Percentiles rank a stretch among this genome's conserved stretches.
phyloP scores from a whole-genome alignment of 306 rosid species.

The Inga oerstediana region DNA sequence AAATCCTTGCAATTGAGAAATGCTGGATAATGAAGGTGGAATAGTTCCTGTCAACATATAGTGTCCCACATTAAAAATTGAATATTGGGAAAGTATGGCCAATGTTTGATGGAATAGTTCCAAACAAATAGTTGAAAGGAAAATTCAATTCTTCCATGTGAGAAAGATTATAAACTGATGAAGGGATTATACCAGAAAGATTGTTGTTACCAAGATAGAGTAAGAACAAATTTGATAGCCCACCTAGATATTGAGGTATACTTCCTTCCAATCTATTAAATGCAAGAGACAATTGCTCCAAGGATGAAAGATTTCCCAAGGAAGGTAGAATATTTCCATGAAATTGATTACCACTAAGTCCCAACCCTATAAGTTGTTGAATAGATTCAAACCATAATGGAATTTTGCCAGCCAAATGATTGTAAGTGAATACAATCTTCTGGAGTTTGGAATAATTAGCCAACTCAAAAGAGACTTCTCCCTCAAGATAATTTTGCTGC shows the following conservation, averaged over 20 bases:
- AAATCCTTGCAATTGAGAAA: neutral
- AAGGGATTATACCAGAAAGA: conserved; percentile 22
- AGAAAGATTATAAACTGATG: conserved; percentile 37
- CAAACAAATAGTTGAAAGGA: neutral
- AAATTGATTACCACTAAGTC: neutral
- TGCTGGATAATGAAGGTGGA: conserved; percentile 28
- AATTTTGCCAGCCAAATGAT: conserved; percentile 18
- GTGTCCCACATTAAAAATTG: neutral
- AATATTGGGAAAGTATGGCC: conserved; percentile 28
- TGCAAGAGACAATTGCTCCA: neutral
- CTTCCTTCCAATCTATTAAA: conserved; percentile 23
- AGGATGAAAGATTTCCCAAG: conserved; percentile 32
- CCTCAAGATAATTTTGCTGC: neutral
- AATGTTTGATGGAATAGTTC: conserved; percentile 22
- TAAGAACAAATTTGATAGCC: conserved; percentile 9
- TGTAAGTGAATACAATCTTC: neutral
- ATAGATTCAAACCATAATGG: conserved; percentile 31
- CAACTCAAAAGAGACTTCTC: neutral
- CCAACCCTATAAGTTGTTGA: neutral
- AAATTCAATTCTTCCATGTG: neutral
- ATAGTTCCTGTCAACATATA: conserved; percentile 13
- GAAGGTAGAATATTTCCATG: conserved; percentile 29
- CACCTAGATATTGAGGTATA: conserved; percentile 23
- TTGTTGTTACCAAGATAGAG: neutral
- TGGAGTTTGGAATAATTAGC: conserved; percentile 8